These are phyloP conservation scores for Microthlaspi erraticum DNA, from an alignment of 345 rosid genomes.

Conservation along the genomic window DNA sequence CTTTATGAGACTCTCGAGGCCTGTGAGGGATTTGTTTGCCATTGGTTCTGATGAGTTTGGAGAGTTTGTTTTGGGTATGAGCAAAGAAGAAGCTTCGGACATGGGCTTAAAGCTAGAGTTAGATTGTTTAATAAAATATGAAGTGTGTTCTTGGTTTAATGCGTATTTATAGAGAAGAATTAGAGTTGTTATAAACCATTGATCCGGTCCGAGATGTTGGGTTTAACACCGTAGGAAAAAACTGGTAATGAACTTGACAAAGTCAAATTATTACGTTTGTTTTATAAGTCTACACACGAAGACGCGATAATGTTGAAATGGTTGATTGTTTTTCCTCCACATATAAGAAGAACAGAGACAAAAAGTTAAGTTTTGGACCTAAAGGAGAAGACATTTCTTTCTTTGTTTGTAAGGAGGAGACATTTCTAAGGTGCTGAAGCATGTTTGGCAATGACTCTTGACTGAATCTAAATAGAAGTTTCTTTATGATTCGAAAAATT, in stretches of 20 bases:
- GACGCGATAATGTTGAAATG: slow-evolving; percentile 17
- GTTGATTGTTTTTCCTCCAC: slow-evolving; percentile 14
- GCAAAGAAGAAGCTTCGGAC: slow-evolving; percentile 38
- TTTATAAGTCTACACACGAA: slow-evolving; percentile 14
- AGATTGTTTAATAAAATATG: slow-evolving; percentile 24
- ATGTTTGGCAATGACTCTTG: slow-evolving; percentile 21
- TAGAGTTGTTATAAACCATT: slow-evolving; percentile 24
- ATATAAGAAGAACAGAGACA: not conserved
- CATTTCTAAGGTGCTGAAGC: slow-evolving; percentile 5
- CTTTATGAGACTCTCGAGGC: slow-evolving; percentile 73
- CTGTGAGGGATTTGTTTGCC: slow-evolving; percentile 52
- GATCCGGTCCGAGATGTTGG: slow-evolving; percentile 43
- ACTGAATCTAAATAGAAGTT: slow-evolving; percentile 24
- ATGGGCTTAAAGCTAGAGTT: slow-evolving; percentile 9
- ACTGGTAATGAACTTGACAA: slow-evolving; percentile 25
- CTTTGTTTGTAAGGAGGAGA: slow-evolving; percentile 14
- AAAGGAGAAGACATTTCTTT: slow-evolving; percentile 1
- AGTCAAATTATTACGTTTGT: slow-evolving; percentile 18
- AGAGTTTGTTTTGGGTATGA: slow-evolving; percentile 26
- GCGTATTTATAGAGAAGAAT: slow-evolving; percentile 35
- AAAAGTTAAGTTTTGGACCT: slow-evolving; percentile 10
- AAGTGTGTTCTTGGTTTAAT: slow-evolving; percentile 33
- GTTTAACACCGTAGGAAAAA: slow-evolving; percentile 31
- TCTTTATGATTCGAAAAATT: slow-evolving; percentile 5
- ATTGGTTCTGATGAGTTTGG: slow-evolving; percentile 43